Base-by-base conservation (phyloP, 805 yeast species). In the Myxozyma monticola region DNA sequence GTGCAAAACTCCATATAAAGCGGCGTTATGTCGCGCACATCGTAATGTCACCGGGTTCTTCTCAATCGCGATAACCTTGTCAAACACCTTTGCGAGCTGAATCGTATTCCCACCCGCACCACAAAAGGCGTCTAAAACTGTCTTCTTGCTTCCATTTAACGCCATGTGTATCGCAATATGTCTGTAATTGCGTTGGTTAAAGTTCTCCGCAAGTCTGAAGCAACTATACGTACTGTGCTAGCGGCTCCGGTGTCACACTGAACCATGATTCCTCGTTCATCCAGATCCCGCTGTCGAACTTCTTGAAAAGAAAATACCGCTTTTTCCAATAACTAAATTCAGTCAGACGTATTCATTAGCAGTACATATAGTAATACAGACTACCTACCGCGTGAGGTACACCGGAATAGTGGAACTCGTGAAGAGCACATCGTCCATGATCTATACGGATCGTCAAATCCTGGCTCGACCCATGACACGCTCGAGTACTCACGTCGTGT, bases 91-190 rank as follows among this genome's bases (percentile, higher is more conserved):
- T 1, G 88, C 86, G 66, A 87, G 77, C 58, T 85, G 93, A 22
- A 85, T 82, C 1, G 83, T 71, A 60, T 85, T 85, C 0, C 93
- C 93, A 1, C 95, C 95, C 5, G 86, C 91, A 1, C 95, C 95
- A 62, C 88, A 80, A 57, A 84, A 85, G 1, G 84, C 73, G 61
- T 86, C 95, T 20, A 83, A 62, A 0, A 81, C 68, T 1, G 48
- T 35, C 10, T 28, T 18, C 10, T 47, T 45, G 6, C 30, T 21
- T 2, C 24, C 15, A 1, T 18, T 29, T 1, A 35, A 20, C n/a
- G 21, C 15, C n/a, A 46, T 28, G 21, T 55, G 54, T 17, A 47
- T 49, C 22, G 60, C 62, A n/a, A 66, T 69, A 5, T 57, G 57
- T 4, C 57, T 59, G 1, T 74, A 12, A 14, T 29, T 17, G 9